Evolutionary conservation across 2,329 filamentous ascomycete genomes (phyloP), one percentile per base, ranked within the genome.

Genomic region (Neonectria coccinea): DNA sequence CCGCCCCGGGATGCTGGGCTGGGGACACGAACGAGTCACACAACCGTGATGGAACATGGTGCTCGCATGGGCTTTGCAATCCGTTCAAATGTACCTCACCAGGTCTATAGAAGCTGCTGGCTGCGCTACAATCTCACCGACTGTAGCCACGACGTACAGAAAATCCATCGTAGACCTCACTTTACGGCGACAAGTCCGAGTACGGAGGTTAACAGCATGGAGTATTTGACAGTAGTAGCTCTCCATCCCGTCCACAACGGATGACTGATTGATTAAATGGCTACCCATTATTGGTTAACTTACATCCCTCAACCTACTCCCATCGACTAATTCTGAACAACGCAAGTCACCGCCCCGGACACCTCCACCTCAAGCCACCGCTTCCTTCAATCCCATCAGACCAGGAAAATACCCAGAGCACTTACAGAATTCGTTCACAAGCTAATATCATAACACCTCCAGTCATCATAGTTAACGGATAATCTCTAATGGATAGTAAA

Each of bases 181-280:
- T 25, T n/a, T 22, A 16, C 48, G 48, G 36, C 11, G 5, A 25
- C 20, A 9, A 22, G 22, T 51, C 44, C 56, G 56, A 63, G 10
- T 44, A 25, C 56, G 50, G 50, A 42, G 42, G 11, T 50, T 44
- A 62, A 31, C 39, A 29, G 3, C 22, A 22, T 22, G 22, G 22
- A 39, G 36, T n/a, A 16, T 7, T 16, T 36, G 33, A 10, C 33
- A 29, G 25, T n/a, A 29, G 9, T n/a, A 29, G 9, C 45, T 12
- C 27, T 48, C 45, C 16, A 6, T 25, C n/a, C 11, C 48, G 45
- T 50, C 22, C 10, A 45, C 12, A 36, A n/a, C 36, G 14, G 55
- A 44, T 72, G 64, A 64, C 60, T 69, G 70, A 73, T 73, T 73
- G 70, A 73, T 73, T 73, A 73, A 73, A 57, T 59, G 51, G 22